Evolutionary conservation across 257 asterid species (phyloP).

Genomic region (Penstemon newberryi): DNA sequence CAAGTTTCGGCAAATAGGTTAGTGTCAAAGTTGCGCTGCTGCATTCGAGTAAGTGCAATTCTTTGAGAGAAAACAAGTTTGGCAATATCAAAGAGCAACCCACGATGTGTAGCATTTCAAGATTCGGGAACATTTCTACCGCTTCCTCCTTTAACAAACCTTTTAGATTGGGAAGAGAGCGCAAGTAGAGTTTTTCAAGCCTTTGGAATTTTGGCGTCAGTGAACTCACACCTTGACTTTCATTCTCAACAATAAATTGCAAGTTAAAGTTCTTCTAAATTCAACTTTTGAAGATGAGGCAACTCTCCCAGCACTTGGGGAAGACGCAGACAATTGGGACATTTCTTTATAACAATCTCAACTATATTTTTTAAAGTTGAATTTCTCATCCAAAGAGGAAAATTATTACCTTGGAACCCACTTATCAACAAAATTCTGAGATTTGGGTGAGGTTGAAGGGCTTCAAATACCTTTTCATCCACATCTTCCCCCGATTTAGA

Average conservation of each 20-base stretch:
- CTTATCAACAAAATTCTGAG: not conserved
- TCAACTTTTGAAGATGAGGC: conserved; percentile 15
- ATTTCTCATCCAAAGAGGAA: conserved; percentile 24
- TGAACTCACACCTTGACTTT: not conserved
- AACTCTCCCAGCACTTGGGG: conserved; percentile 23
- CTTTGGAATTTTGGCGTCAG: conserved; percentile 12
- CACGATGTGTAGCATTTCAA: not conserved
- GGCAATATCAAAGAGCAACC: conserved; percentile 15
- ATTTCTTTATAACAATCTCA: not conserved
- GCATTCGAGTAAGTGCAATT: not conserved
- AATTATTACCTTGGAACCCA: conserved; percentile 16
- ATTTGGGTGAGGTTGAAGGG: conserved; percentile 25
- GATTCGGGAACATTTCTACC: conserved; percentile 21
- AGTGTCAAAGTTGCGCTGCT: conserved; percentile 11
- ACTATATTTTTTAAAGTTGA: conserved; percentile 12
- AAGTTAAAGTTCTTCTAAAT: not conserved
- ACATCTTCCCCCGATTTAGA: not conserved
- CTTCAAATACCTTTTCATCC: conserved; percentile 30
- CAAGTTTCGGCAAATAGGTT: too few species aligned
- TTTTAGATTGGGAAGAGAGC: not conserved
- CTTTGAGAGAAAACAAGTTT: conserved; percentile 4
- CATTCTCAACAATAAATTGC: conserved; percentile 26
- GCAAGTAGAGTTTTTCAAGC: not conserved
- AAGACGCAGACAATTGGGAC: conserved; percentile 6
- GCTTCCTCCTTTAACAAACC: conserved; percentile 16